These are phyloP conservation scores for Iris pallida DNA, from an alignment of 116 monocot species.

Conservation along the genomic window DNA sequence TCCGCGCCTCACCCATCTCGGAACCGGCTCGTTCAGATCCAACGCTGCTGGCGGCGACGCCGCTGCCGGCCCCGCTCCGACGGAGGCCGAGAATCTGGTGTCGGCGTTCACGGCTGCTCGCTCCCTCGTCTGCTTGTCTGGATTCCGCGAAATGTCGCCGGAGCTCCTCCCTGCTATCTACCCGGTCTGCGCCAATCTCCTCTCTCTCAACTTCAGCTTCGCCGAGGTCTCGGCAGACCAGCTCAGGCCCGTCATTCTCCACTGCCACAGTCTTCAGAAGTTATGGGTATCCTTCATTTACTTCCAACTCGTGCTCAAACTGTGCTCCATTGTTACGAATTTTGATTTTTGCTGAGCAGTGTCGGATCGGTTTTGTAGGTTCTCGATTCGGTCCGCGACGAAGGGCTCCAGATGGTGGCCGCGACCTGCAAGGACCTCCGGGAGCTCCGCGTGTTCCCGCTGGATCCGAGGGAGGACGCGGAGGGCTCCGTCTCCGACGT, in stretches of 20 bases:
- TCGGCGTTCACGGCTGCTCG: slow-evolving; percentile 29
- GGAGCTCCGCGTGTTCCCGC: slow-evolving; percentile 76
- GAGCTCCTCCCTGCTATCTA: slow-evolving; percentile 48
- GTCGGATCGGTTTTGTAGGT: slow-evolving; percentile 24
- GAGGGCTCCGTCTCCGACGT: slow-evolving; percentile 65
- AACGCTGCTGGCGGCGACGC: not conserved
- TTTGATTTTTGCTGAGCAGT: not conserved
- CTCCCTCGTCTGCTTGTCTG: slow-evolving; percentile 37
- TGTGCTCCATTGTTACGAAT: no score
- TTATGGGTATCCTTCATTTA: slow-evolving; percentile 40
- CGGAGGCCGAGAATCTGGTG: slow-evolving; percentile 13
- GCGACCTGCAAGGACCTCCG: slow-evolving; percentile 57
- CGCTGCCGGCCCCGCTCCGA: not conserved
- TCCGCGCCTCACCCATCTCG: slow-evolving; percentile 69
- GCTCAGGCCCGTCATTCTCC: slow-evolving; percentile 35
- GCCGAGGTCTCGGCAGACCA: slow-evolving; percentile 34
- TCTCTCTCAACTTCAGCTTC: slow-evolving; percentile 51
- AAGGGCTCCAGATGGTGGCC: slow-evolving; percentile 73
- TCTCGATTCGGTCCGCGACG: slow-evolving; percentile 62
- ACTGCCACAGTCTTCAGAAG: slow-evolving; percentile 48
- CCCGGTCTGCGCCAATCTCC: slow-evolving; percentile 45
- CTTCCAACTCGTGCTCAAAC: no score
- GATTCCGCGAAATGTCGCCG: slow-evolving; percentile 27
- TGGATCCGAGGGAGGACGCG: slow-evolving; percentile 50
- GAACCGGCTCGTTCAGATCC: slow-evolving; percentile 66